Evolutionary conservation across 352 stramenopile species (phyloP).

Genomic region (Pythium rishiriense): DNA sequence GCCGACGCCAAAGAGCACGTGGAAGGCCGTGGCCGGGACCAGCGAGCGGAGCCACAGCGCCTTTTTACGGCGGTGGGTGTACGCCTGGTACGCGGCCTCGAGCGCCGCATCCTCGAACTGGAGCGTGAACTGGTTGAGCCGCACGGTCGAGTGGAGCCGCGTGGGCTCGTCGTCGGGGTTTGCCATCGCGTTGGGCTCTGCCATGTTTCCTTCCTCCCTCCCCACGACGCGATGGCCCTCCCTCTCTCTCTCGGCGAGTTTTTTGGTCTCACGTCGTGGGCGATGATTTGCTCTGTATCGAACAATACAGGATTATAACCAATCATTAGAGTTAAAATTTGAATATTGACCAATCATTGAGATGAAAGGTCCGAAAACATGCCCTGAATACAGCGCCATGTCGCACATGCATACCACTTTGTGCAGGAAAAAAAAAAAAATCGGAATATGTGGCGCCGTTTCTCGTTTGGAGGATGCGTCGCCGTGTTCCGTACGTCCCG

Average conservation of each 20-base stretch:
- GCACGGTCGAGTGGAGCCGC: slow-evolving; percentile 70
- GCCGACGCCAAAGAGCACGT: slow-evolving; percentile 73
- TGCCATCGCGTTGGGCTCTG: neutral
- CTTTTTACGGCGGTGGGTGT: slow-evolving; percentile 75
- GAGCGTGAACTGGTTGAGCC: slow-evolving; percentile 79
- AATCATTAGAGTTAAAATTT: neutral
- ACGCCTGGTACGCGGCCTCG: slow-evolving; percentile 63
- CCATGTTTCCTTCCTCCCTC: neutral
- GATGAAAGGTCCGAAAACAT: neutral
- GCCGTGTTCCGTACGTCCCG: too few species aligned
- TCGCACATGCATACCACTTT: neutral
- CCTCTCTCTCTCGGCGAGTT: neutral
- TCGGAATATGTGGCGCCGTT: neutral
- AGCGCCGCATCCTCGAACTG: slow-evolving; percentile 73
- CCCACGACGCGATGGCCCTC: neutral
- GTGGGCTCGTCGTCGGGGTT: neutral
- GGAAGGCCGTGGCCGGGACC: slow-evolving; percentile 63
- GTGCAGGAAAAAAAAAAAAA: too few species aligned
- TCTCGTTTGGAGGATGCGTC: neutral
- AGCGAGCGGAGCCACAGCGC: slow-evolving; percentile 80
- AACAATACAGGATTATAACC: neutral
- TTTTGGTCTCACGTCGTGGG: neutral
- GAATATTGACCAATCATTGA: neutral
- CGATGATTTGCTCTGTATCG: neutral
- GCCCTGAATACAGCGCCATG: neutral